Conservation (phyloP, 257 asterid genomes). For the Solanum sparsipilum region DNA sequence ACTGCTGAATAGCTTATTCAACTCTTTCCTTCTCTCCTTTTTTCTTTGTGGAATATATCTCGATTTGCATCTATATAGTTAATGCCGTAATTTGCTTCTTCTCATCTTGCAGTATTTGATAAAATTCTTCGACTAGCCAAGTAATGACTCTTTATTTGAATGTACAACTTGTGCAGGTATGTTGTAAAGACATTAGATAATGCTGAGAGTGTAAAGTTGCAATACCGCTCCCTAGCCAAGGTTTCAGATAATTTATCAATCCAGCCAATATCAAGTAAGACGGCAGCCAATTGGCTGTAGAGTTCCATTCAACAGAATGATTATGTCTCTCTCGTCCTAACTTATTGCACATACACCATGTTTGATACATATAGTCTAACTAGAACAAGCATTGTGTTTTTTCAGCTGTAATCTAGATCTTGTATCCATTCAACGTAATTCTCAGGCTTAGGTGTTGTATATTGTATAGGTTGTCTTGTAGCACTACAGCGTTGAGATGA, state of each 20-base stretch:
- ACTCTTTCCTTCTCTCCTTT: not conserved
- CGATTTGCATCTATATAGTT: not conserved
- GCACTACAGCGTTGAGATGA: not conserved
- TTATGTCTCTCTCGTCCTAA: not conserved
- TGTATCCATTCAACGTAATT: not conserved
- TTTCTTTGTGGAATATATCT: not conserved
- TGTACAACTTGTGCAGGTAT: slow-evolving; percentile 41
- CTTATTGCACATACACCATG: not conserved
- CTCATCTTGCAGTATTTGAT: not conserved
- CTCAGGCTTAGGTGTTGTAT: slow-evolving; percentile 1
- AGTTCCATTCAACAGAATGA: not conserved
- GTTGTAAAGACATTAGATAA: slow-evolving; percentile 96
- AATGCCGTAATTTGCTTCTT: not conserved
- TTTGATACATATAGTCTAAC: slow-evolving; percentile 3
- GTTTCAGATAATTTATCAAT: slow-evolving; percentile 39
- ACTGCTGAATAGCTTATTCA: not conserved
- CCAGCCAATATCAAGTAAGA: slow-evolving; percentile 38
- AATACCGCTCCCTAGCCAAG: slow-evolving; percentile 82
- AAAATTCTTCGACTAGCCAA: not conserved
- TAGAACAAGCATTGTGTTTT: not conserved
- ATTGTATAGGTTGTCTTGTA: not conserved
- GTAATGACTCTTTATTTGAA: not conserved
- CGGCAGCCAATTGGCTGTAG: slow-evolving; percentile 56
- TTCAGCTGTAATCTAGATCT: not conserved
- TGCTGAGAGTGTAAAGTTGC: slow-evolving; percentile 97